phyloP scores from a whole-genome alignment of 2,329 filamentous ascomycete genomes.

The Penicillium sp. region DNA sequence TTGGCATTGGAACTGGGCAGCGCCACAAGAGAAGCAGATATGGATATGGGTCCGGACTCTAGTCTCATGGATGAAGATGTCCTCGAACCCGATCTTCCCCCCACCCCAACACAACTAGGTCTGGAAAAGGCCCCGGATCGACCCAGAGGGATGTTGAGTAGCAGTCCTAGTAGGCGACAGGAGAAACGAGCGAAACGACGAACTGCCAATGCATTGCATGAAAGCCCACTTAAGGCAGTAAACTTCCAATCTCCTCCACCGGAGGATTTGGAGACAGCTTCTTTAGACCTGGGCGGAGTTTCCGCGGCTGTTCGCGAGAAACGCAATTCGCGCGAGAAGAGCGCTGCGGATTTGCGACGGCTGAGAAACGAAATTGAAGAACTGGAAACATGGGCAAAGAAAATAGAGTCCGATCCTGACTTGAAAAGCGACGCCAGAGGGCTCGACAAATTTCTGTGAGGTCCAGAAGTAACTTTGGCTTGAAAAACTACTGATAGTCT shows the following conservation, averaged over 20 bases:
- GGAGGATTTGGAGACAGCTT: slow-evolving; percentile 14
- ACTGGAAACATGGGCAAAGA: slow-evolving; percentile 58
- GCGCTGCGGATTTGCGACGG: slow-evolving; percentile 56
- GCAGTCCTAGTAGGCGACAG: slow-evolving; percentile 37
- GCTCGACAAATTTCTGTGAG: slow-evolving; percentile 36
- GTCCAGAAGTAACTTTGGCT: neutral
- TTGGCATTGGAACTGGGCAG: slow-evolving; percentile 33
- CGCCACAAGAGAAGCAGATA: slow-evolving; percentile 27
- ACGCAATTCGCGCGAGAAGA: slow-evolving; percentile 51
- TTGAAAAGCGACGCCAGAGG: slow-evolving; percentile 36
- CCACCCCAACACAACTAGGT: slow-evolving; percentile 44
- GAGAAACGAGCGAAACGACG: slow-evolving; percentile 28
- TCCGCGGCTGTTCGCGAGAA: slow-evolving; percentile 43
- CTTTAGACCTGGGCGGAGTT: slow-evolving; percentile 9
- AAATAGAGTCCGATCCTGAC: slow-evolving; percentile 40
- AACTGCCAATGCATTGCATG: slow-evolving; percentile 20
- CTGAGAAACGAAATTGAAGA: slow-evolving; percentile 60
- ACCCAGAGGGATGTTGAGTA: slow-evolving; percentile 33
- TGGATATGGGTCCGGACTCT: slow-evolving; percentile 17
- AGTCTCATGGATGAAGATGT: slow-evolving; percentile 29
- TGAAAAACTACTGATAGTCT: slow-evolving; percentile 20
- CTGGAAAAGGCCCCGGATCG: slow-evolving; percentile 36
- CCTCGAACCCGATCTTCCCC: slow-evolving; percentile 64
- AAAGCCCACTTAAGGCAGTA: slow-evolving; percentile 33
- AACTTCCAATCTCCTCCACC: slow-evolving; percentile 16